Base-by-base conservation (phyloP, 441 rosid genomes). In the Pelargonium cotyledonis region DNA sequence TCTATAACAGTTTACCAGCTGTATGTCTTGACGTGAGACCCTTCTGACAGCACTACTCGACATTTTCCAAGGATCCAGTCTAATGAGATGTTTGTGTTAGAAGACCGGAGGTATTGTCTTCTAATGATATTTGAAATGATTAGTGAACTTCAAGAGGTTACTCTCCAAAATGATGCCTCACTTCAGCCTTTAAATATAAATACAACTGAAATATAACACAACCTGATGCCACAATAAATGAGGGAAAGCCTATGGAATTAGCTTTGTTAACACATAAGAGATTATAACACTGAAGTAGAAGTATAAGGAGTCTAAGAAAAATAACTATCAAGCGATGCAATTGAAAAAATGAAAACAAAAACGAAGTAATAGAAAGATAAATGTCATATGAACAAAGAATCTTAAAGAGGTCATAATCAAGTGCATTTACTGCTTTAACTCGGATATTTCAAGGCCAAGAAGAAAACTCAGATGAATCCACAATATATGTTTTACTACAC, bases 21-120 rank as follows among this genome's bases (percentile, higher is more conserved):
- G 96, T 74, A 93, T 91, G 80, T 93, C 95, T 80, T 85, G 86
- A 55, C 90, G 89, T 16, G 97, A 91, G 35, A 93, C 97, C 79
- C 93, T 86, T 77, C 91, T 88, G 43, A 76, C 85, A 3, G 88
- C 53, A 78, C 88, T 92, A 73, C 81, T 89, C 0, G 97, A 89
- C 98, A 93, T 93, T 43, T 67, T 78, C 71, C 53, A 72, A 73
- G 73, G 74, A 76, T 76, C 61, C n/a, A 23, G 53, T 43, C 23
- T 16, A 57, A 55, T 46, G 55, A 66, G 38, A 63, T 9, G 10
- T 16, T 64, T 26, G 60, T 15, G 8, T 19, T 57, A 0, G 10
- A 72, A 43, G 3, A 41, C 65, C 35, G 16, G 65, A 29, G 6
- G 8, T 10, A 15, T 23, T 29, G 35, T 62, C 58, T 55, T 55